Evolutionary conservation across 2,329 filamentous ascomycete genomes (phyloP).

Genomic region (Rhynchosporium graminicola): DNA sequence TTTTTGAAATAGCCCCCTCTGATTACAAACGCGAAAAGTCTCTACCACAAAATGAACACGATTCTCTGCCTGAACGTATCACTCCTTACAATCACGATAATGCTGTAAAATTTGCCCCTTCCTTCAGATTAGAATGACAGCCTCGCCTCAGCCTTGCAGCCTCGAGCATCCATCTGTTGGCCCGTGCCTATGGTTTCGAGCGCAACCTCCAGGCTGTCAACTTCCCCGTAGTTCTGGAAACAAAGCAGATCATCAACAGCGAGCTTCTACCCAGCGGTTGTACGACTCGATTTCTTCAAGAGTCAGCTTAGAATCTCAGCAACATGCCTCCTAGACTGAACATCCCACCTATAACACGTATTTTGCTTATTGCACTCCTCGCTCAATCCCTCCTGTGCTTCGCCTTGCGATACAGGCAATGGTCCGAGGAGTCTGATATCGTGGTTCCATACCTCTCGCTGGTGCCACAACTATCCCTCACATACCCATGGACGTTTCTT

Average conservation of each 20-base stretch:
- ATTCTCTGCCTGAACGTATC: no score
- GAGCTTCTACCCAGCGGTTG: background rate
- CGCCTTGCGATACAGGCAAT: conserved; percentile 71
- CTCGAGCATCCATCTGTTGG: background rate
- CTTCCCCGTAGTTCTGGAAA: conserved; percentile 5
- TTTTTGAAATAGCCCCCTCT: no score
- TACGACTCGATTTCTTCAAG: background rate
- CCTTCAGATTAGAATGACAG: background rate
- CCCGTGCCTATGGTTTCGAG: conserved; percentile 6
- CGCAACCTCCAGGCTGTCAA: conserved; percentile 11
- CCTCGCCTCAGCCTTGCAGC: conserved; percentile 6
- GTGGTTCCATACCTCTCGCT: conserved; percentile 86
- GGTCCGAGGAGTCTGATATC: conserved; percentile 62
- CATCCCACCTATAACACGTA: conserved; percentile 87
- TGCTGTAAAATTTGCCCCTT: no score
- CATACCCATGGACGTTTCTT: conserved; percentile 92
- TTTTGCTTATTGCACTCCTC: conserved; percentile 72
- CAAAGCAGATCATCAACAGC: background rate
- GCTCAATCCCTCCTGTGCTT: conserved; percentile 82
- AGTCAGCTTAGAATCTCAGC: conserved; percentile 24
- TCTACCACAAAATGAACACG: no score
- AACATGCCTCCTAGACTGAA: conserved; percentile 82
- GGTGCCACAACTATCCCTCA: conserved; percentile 77
- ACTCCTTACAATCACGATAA: no score
- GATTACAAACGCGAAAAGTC: no score